phyloP scores from a whole-genome alignment of 2,329 filamentous ascomycete species.

The Verticillium klebahnii region DNA sequence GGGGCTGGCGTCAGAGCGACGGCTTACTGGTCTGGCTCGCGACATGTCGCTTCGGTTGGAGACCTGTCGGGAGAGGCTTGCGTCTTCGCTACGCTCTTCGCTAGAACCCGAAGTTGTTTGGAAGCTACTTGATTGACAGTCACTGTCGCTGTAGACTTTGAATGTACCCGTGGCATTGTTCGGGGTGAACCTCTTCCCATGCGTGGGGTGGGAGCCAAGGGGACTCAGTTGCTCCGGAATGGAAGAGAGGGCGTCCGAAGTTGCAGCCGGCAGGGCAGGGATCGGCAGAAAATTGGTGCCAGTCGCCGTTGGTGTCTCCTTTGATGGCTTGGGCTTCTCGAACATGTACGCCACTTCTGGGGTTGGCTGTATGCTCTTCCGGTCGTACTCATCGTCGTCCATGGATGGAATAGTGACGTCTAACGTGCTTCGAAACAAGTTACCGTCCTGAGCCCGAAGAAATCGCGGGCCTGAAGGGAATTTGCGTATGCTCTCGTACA shows the following conservation, averaged over 20 bases:
- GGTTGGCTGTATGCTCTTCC: constrained; percentile 16
- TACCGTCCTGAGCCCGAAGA: constrained; percentile 14
- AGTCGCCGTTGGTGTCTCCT: neutral
- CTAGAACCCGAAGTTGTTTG: constrained; percentile 4
- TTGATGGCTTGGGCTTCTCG: constrained; percentile 1
- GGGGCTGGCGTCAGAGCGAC: constrained; percentile 12
- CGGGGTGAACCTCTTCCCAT: constrained; percentile 8
- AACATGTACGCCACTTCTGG: constrained; percentile 15
- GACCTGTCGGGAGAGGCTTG: constrained; percentile 4
- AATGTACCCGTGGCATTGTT: neutral
- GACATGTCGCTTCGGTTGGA: constrained; percentile 7
- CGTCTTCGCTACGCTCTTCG: no score
- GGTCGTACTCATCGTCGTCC: constrained; percentile 2
- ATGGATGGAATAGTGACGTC: constrained; percentile 22
- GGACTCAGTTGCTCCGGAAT: constrained; percentile 11
- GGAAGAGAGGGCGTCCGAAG: constrained; percentile 9
- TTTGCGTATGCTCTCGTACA: constrained; percentile 16
- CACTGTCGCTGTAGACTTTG: constrained; percentile 4
- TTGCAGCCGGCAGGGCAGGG: neutral
- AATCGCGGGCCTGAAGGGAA: constrained; percentile 10
- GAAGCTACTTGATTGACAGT: constrained; percentile 3
- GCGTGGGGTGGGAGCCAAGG: constrained; percentile 7
- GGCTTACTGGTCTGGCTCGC: constrained; percentile 10
- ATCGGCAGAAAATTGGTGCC: neutral
- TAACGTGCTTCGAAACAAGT: constrained; percentile 21